Evolutionary conservation across 495 filamentous ascomycete species (phyloP).

Genomic region (Xylaria venustula): DNA sequence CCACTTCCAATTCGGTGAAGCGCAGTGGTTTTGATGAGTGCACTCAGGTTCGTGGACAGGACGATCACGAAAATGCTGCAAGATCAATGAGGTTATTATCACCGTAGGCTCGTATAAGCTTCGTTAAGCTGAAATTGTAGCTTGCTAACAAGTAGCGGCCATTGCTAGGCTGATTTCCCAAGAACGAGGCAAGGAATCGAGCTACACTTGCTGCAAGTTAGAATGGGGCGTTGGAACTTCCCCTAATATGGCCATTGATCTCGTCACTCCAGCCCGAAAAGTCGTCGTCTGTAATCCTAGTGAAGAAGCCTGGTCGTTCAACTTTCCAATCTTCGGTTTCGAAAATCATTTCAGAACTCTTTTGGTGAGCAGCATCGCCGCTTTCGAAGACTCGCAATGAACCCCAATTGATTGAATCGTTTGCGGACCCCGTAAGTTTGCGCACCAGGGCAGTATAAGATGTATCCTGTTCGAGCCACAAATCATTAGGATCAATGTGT

Average conservation of each 20-base stretch:
- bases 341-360: no score
- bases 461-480: slow-evolving; percentile 47
- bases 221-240: background rate
- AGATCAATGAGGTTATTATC: no score
- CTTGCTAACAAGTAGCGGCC: no score
- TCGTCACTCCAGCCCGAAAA: background rate
- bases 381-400: slow-evolving; percentile 41
- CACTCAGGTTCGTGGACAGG: no score
- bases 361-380: no score
- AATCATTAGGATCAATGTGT: slow-evolving; percentile 34
- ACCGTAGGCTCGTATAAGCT: no score
- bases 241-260: slow-evolving; percentile 21
- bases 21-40: no score
- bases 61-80: no score
- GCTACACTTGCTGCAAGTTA: background rate
- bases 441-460: slow-evolving; percentile 41
- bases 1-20: no score
- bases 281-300: slow-evolving; percentile 17
- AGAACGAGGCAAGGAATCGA: background rate
- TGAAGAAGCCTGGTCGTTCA: slow-evolving; percentile 41
- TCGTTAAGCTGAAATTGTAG: no score
- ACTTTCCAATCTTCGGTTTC: slow-evolving; percentile 35
- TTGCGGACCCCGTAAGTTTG: slow-evolving; percentile 22
- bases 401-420: slow-evolving; percentile 30
- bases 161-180: no score